Evolutionary conservation across 148 eudicot species (phyloP), one percentile per base, ranked within the genome.

Genomic region (Rhododendron molle): DNA sequence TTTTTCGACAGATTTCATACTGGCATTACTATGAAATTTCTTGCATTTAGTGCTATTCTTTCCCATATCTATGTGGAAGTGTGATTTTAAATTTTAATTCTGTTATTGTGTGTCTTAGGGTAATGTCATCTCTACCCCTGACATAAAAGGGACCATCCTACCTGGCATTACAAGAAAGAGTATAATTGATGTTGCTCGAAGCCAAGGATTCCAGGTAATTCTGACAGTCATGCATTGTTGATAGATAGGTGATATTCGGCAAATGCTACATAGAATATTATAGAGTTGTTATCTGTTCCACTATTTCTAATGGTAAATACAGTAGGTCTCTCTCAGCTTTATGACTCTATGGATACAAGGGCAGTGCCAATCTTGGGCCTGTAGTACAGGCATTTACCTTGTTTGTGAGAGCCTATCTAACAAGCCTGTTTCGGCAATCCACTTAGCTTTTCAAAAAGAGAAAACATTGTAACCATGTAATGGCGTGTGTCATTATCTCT

Each of bases 101-200:
- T 21, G 32, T 74, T 86, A 21, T 84, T 47, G 46, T 80, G 26
- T 76, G 65, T n/a, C 83, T 60, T 90, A 96, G 99, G 98, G 93
- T 71, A 95, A 95, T 86, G 88, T 90, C 83, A 93, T 95, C 85
- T 88, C 94, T 71, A 97, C 99, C 76, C 98, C 99, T 56, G 93
- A 92, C 50, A 89, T 94, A 67, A 93, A 92, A 89, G 99, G 99
- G 87, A 97, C 99, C 77, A 97, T 97, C 87, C 90, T 97, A 28
- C 98, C 99, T 83, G 99, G 99, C 81, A 95, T 97, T 85, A 97
- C 99, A 1, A 86, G 99, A 85, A 97, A 97, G 93, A 97, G 99
- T 83, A 94, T 97, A 85, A 92, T 97, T 81, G 98, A 97, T 87
- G 95, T 97, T 85, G 98, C 98, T 78, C 89, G 87, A 76, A 93